Percentiles rank a stretch among this genome's conserved stretches.
phyloP scores from a whole-genome alignment of 805 yeast species.

The Ogataea degrootiae region DNA sequence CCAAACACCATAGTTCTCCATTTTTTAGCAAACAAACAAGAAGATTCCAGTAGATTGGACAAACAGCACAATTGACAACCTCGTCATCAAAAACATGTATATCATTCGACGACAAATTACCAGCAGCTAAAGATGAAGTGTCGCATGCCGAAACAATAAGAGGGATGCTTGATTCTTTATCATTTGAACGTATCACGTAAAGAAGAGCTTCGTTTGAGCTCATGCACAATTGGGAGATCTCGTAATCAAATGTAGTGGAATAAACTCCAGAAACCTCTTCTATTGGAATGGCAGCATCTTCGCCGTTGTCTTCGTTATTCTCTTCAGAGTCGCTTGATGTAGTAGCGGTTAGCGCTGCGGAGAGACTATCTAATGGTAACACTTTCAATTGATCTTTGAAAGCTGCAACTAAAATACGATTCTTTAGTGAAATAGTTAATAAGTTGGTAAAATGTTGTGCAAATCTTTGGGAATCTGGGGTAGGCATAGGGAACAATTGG shows the following conservation, averaged over 20 bases:
- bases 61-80: background rate
- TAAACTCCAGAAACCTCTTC: background rate
- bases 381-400: constrained; percentile 14
- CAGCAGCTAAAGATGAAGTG: background rate
- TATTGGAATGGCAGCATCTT: background rate
- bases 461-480: background rate
- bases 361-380: constrained; percentile 8
- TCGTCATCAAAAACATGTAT: constrained; percentile 1
- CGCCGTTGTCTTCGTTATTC: constrained; percentile 5
- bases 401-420: constrained; percentile 18
- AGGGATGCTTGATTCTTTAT: background rate
- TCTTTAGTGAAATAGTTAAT: constrained; percentile 18
- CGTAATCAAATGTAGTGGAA: background rate
- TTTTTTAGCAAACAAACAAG: constrained; percentile 6
- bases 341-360: background rate
- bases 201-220: constrained; percentile 18
- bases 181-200: constrained; percentile 10
- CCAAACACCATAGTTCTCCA: constrained; percentile 8
- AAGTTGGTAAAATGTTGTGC: constrained; percentile 10
- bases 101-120: background rate
- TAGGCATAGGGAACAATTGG: constrained; percentile 18
- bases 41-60: constrained; percentile 4
- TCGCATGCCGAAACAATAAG: constrained; percentile 1
- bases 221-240: constrained; percentile 17
- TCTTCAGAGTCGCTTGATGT: constrained; percentile 12